Base-by-base conservation (phyloP, 768 basidiomycete species). In the Trametes coccinea region DNA sequence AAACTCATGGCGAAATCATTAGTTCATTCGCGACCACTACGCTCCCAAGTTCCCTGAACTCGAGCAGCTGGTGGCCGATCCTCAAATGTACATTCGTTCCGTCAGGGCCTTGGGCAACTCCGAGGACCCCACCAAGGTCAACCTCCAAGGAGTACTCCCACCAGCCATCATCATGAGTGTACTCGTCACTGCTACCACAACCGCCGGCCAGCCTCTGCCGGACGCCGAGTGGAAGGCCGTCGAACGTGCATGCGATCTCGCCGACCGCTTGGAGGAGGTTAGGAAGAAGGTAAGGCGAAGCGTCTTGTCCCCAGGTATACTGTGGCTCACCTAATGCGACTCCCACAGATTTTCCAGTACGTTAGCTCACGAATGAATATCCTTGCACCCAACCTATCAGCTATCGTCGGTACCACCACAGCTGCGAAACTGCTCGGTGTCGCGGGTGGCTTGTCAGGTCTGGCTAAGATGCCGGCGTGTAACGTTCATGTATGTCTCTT, bases 1-100 rank as follows among this genome's bases (percentile, higher is more conserved):
- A 22, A 22, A 22, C 34, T 37, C 34, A 37, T 11, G 34, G 34
- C 34, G 6, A 11, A 6, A 37, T 5, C 0, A 14, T 5, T 67
- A 95, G 92, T 98, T 98, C 81, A 95, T 98, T 70, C 88, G 97
- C 64, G 97, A 99, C 72, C 96, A 98, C 75, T 99, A 98, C 73
- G 85, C 90, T 0, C 83, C 90, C 31, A 92, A 93, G 64, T 99
- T 99, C 74, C 96, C 97, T 30, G 97, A 98, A 69, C 84, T 99
- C 31, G 97, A 98, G 73, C 93, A 97, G 69, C 84, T 99, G 34
- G 91, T 99, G 17, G 84, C 88, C 3, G 95, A 98, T 67, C 92
- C 97, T 7, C 80, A 86, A 51, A 92, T 95, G 81, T 98, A 93
- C 76, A 94, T 96, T 65, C 87, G 88, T 31, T 89, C 96, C 9